Conservation (phyloP, 805 yeast genomes). For the Sugiyamaella lignohabitans region DNA sequence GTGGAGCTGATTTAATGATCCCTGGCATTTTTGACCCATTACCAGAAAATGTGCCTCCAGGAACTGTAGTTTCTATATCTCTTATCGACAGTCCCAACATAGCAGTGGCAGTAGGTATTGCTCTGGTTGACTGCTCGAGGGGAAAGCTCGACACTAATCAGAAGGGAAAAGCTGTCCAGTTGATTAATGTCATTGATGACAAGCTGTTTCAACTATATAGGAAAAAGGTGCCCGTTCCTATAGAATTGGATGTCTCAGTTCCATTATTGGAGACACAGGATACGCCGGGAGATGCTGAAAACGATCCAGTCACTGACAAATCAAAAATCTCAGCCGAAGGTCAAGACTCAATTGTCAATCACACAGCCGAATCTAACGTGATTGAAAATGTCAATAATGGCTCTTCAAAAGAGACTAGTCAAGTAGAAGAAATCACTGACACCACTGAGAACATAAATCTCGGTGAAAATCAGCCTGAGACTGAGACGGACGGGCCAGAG, state of each 20-base stretch:
- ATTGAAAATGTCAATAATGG: neutral
- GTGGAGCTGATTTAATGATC: constrained; percentile 60
- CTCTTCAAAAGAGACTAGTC: neutral
- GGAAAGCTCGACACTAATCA: constrained; percentile 44
- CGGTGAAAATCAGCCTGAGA: constrained; percentile 5
- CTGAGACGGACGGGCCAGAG: constrained; percentile 2
- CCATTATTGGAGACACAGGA: constrained; percentile 1
- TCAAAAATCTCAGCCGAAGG: constrained; percentile 1
- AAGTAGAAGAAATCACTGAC: constrained; percentile 4
- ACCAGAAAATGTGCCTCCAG: constrained; percentile 42
- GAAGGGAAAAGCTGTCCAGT: constrained; percentile 71
- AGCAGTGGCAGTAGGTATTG: constrained; percentile 65
- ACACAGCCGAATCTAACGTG: neutral
- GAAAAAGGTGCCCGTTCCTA: constrained; percentile 40
- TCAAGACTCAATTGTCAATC: neutral
- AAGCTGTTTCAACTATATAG: constrained; percentile 49
- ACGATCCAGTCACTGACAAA: neutral
- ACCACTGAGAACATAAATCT: constrained; percentile 13
- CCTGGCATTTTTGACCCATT: constrained; percentile 49
- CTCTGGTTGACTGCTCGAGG: constrained; percentile 31
- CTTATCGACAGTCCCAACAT: constrained; percentile 55
- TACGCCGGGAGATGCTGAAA: neutral
- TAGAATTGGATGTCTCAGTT: constrained; percentile 19
- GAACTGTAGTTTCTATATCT: constrained; percentile 66
- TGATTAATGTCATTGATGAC: constrained; percentile 66